Percentiles rank a stretch among this genome's conserved stretches.
phyloP scores from a whole-genome alignment of 306 rosid genomes.

The Gastrolobium bilobum region DNA sequence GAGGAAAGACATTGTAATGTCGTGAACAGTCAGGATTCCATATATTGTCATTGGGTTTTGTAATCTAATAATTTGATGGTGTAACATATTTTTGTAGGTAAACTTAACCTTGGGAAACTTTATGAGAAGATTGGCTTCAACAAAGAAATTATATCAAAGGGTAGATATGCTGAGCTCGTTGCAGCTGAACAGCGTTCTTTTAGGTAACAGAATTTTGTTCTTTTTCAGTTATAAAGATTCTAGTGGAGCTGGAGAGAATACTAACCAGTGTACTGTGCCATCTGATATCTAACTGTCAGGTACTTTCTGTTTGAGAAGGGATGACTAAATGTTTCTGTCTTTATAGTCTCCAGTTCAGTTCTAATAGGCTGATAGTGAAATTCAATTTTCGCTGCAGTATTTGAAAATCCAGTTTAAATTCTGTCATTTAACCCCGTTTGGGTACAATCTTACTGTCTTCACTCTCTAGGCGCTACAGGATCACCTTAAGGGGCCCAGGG shows the following conservation, averaged over 20 bases:
- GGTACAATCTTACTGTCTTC: constrained; percentile 9
- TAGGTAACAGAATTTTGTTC: constrained; percentile 59
- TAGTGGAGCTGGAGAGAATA: constrained; percentile 36
- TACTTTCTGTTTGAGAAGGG: constrained; percentile 26
- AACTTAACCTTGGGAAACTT: constrained; percentile 82
- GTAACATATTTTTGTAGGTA: constrained; percentile 62
- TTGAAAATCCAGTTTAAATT: constrained; percentile 9
- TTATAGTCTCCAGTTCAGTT: not conserved
- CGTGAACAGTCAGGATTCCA: constrained; percentile 24
- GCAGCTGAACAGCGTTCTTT: constrained; percentile 96
- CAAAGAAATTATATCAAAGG: constrained; percentile 91
- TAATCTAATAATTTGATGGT: constrained; percentile 43
- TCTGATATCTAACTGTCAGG: constrained; percentile 32
- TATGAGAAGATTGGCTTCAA: constrained; percentile 98
- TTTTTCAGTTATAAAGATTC: constrained; percentile 21
- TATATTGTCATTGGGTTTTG: constrained; percentile 27
- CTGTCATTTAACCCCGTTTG: not conserved
- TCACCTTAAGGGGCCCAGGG: constrained; percentile 23
- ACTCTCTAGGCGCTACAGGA: constrained; percentile 19
- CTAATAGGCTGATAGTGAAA: constrained; percentile 16
- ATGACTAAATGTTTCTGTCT: constrained; percentile 10
- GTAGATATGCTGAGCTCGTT: constrained; percentile 87
- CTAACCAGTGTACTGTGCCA: constrained; percentile 28
- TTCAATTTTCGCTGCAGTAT: constrained; percentile 20
- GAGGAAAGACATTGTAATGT: constrained; percentile 30